phyloP scores from a whole-genome alignment of 2,329 filamentous ascomycete genomes.

The Fusarium euwallaceae region DNA sequence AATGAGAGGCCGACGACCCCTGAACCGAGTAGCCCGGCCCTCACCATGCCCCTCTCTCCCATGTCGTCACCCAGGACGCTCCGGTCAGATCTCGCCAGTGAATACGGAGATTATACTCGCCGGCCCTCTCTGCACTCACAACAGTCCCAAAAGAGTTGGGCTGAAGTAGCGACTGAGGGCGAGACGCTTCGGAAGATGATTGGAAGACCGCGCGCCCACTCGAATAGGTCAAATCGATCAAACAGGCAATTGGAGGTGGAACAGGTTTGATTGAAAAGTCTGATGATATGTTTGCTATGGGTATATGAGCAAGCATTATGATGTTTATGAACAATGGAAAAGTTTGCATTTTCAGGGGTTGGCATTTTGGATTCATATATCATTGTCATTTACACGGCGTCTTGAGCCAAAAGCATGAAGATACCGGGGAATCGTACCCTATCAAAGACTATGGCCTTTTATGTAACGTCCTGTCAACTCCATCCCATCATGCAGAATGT shows the following conservation, averaged over 20 bases:
- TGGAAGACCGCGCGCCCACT: conserved; percentile 34
- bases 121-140: conserved; percentile 49
- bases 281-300: neutral
- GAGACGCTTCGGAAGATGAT: conserved; percentile 25
- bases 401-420: conserved; percentile 23
- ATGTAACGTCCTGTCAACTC: conserved; percentile 16
- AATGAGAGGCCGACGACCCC: conserved; percentile 24
- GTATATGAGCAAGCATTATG: neutral
- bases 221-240: conserved; percentile 36
- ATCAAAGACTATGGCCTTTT: neutral
- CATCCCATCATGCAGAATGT: neutral
- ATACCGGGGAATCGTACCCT: conserved; percentile 4
- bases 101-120: conserved; percentile 32
- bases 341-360: neutral
- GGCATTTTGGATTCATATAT: conserved; percentile 17
- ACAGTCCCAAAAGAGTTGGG: conserved; percentile 56
- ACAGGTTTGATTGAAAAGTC: neutral
- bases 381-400: conserved; percentile 11
- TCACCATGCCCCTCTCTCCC: conserved; percentile 47
- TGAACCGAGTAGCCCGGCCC: conserved; percentile 41
- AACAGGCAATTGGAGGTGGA: conserved; percentile 24
- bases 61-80: conserved; percentile 50
- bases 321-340: conserved; percentile 3
- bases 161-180: conserved; percentile 54
- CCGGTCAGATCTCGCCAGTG: conserved; percentile 36